Percentiles rank a stretch among this genome's conserved stretches.
Evolutionary conservation across 192 early-diverging fungal genomes (phyloP).

Genomic region (Rhizophlyctis rosea): DNA sequence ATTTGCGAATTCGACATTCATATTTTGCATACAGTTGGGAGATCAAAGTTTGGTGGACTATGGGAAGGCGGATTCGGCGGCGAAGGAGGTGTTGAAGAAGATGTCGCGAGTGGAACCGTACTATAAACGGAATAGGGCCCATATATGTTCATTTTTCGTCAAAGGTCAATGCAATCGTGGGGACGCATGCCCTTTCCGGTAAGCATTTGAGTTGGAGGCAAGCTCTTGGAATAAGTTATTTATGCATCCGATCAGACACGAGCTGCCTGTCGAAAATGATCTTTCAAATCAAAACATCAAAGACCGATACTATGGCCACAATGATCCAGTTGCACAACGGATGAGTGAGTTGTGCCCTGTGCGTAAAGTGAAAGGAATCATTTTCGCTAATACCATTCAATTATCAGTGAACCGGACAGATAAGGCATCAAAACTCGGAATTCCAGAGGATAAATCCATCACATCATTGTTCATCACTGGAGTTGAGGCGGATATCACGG

Average conservation of each 20-base stretch:
- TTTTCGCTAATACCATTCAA: slow-evolving; percentile 5
- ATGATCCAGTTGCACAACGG: slow-evolving; percentile 90
- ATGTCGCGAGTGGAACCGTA: slow-evolving; percentile 86
- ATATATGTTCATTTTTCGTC: slow-evolving; percentile 95
- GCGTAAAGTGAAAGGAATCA: background rate
- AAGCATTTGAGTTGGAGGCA: slow-evolving; percentile 1
- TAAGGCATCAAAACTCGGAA: slow-evolving; percentile 41
- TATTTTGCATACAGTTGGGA: slow-evolving; percentile 37
- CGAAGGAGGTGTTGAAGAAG: slow-evolving; percentile 70
- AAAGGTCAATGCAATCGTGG: slow-evolving; percentile 92
- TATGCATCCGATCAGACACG: slow-evolving; percentile 53
- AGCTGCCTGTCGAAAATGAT: slow-evolving; percentile 81
- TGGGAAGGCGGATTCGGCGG: slow-evolving; percentile 66
- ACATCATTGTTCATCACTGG: slow-evolving; percentile 86
- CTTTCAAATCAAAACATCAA: slow-evolving; percentile 88
- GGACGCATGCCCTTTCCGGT: slow-evolving; percentile 87
- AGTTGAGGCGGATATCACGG: slow-evolving; percentile 65
- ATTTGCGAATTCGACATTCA: background rate
- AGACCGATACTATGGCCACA: slow-evolving; percentile 90
- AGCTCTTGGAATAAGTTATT: slow-evolving; percentile 7
- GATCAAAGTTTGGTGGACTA: slow-evolving; percentile 61
- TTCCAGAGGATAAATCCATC: slow-evolving; percentile 79
- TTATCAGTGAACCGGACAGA: slow-evolving; percentile 41
- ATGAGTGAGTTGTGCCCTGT: slow-evolving; percentile 52
- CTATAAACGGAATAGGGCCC: slow-evolving; percentile 84